Percentiles rank a stretch among this genome's conserved stretches.
Evolutionary conservation across 805 yeast genomes (phyloP).

Genomic region (Kregervanrija fluxuum): DNA sequence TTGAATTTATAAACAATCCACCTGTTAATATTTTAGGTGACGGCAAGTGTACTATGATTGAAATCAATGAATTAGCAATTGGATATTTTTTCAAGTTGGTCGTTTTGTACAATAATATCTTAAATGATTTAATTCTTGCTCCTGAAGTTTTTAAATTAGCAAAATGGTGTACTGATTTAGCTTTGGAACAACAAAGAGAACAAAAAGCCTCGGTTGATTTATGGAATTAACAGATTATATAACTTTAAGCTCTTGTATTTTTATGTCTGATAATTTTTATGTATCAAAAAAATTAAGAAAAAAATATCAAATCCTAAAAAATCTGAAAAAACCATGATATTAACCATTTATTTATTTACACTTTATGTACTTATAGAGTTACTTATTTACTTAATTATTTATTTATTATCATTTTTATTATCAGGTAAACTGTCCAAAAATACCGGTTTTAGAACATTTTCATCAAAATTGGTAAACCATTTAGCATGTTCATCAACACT

Average conservation of each 20-base stretch:
- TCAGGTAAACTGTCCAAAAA: slow-evolving; percentile 55
- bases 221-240: neutral
- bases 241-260: no score
- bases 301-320: no score
- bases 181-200: slow-evolving; percentile 41
- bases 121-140: slow-evolving; percentile 58
- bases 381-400: neutral
- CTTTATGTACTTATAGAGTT: neutral
- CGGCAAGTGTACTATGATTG: slow-evolving; percentile 29
- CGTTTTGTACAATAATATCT: slow-evolving; percentile 50
- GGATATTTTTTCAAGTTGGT: slow-evolving; percentile 60
- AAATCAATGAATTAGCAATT: slow-evolving; percentile 58
- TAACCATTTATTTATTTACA: neutral
- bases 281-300: no score
- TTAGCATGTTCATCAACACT: slow-evolving; percentile 62
- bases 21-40: slow-evolving; percentile 16
- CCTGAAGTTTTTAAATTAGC: slow-evolving; percentile 62
- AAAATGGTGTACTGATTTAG: slow-evolving; percentile 64
- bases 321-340: neutral
- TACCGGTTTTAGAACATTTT: slow-evolving; percentile 88
- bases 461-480: slow-evolving; percentile 94
- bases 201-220: slow-evolving; percentile 10
- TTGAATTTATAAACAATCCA: slow-evolving; percentile 37
- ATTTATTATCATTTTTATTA: slow-evolving; percentile 4
- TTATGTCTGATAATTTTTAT: no score